Base-by-base conservation (phyloP, 2,329 filamentous ascomycete genomes). In the Monosporascus sp. region DNA sequence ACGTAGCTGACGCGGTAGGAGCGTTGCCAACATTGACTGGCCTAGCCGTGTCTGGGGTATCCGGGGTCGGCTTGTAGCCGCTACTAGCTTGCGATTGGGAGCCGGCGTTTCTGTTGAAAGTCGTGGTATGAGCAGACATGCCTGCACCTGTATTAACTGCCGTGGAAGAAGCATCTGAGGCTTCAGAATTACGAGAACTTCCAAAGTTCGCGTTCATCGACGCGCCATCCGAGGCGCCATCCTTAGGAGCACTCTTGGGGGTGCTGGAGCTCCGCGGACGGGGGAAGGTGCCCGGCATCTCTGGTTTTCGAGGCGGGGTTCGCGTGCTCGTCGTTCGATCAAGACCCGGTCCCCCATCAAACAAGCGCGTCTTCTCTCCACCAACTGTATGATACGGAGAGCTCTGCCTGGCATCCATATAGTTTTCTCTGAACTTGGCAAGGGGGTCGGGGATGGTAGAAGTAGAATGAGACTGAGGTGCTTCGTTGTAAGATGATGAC, bases 331-430 rank as follows among this genome's bases (percentile, higher is more conserved):
- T 74, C 5, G 76, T 70, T n/a, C 78, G 71, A 48, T 70, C 68
- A n/a, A 78, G 53, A 9, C 65, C 67, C 26, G 71, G 62, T 7
- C 65, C 67, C 2, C 73, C 76, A 45, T 82, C 80, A 54, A 81
- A 83, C 0, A 80, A 76, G 46, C 82, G 78, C 5, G 80, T 78
- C 68, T 79, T 85, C 64, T 86, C 83, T 37, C 82, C 81, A 14
- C 79, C 74, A 35, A 78, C 74, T 1, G 73, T 76, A 43, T 75
- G 73, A 61, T 85, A 86, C 0, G 82, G 81, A 6, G 78, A 80
- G 59, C 79, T 80, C 52, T 81, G 74, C n/a, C 81, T 74, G n/a
- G 68, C 65, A 55, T 84, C 78, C 43, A 70, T 53, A 44, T 70
- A 71, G 1, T 66, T 67, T 5, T 77, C 73, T 60, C 73, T 72